phyloP scores from a whole-genome alignment of 2,329 filamentous ascomycete genomes.

The Botrytis deweyae region DNA sequence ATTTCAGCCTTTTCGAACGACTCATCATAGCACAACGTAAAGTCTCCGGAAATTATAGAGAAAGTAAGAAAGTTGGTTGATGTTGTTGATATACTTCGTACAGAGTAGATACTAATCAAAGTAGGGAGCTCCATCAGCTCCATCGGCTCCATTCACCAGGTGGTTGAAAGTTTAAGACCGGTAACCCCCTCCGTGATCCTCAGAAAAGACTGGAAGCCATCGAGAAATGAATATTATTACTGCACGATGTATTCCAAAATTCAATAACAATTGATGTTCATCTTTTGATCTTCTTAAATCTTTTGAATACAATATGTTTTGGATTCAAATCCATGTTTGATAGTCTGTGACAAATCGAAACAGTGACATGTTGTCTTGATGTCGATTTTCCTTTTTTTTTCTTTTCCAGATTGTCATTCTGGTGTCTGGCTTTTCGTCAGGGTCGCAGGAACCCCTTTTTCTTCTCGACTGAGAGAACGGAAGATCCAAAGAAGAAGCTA shows the following conservation, averaged over 20 bases:
- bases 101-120: not conserved
- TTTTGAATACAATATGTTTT: not conserved
- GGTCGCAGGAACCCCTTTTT: constrained; percentile 8
- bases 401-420: not conserved
- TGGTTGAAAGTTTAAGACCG: not conserved
- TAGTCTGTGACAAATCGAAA: not conserved
- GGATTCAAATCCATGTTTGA: not conserved
- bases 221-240: not conserved
- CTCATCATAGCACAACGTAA: not conserved
- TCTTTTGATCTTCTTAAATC: not conserved
- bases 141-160: not conserved
- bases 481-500: not conserved
- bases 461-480: not conserved
- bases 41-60: not conserved
- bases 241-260: not conserved
- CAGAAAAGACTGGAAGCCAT: not conserved
- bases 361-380: not conserved
- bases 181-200: not conserved
- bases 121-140: not conserved
- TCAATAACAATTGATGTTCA: not conserved
- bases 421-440: not conserved
- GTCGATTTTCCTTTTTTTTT: not conserved
- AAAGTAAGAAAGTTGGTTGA: not conserved
- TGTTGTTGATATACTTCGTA: not conserved
- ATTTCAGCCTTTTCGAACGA: constrained; percentile 1